Evolutionary conservation across 768 basidiomycete genomes (phyloP).

Genomic region (Leccinellum albellum): DNA sequence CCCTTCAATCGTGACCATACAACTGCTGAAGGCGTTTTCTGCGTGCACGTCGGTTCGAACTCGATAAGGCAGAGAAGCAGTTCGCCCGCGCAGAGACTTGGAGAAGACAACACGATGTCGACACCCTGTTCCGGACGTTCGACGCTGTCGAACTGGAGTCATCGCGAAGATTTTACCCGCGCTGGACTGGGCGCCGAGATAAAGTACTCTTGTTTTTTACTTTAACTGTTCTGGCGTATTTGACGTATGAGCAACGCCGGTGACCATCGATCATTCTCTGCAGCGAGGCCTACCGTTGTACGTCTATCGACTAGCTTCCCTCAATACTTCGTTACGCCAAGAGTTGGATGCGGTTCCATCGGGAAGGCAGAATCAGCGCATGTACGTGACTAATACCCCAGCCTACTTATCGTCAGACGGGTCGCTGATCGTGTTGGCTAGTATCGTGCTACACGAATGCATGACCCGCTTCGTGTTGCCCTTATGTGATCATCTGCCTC

Average conservation of each 20-base stretch:
- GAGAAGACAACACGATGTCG: conserved; percentile 60
- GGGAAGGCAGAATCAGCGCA: conserved; percentile 61
- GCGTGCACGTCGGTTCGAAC: conserved; percentile 70
- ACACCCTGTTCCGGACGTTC: conserved; percentile 59
- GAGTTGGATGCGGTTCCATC: conserved; percentile 54
- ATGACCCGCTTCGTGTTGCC: conserved; percentile 65
- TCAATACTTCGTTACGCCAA: conserved; percentile 49
- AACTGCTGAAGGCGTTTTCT: conserved; percentile 64
- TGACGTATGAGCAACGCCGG: not conserved
- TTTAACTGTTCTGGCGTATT: not conserved
- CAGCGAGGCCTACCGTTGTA: conserved; percentile 70
- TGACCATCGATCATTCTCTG: not conserved
- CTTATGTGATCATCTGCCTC: conserved; percentile 60
- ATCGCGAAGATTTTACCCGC: conserved; percentile 64
- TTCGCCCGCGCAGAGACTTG: conserved; percentile 67
- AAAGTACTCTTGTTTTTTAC: conserved; percentile 42
- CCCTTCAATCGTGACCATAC: not conserved
- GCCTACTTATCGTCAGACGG: no score
- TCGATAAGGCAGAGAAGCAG: conserved; percentile 61
- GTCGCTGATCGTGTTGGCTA: conserved; percentile 22
- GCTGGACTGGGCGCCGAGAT: conserved; percentile 78
- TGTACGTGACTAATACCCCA: conserved; percentile 42
- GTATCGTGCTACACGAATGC: conserved; percentile 61
- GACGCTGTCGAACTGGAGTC: conserved; percentile 55
- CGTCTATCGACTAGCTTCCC: conserved; percentile 68